Base-by-base conservation (phyloP, 106 monocot genomes). In the Triglochin maritima region DNA sequence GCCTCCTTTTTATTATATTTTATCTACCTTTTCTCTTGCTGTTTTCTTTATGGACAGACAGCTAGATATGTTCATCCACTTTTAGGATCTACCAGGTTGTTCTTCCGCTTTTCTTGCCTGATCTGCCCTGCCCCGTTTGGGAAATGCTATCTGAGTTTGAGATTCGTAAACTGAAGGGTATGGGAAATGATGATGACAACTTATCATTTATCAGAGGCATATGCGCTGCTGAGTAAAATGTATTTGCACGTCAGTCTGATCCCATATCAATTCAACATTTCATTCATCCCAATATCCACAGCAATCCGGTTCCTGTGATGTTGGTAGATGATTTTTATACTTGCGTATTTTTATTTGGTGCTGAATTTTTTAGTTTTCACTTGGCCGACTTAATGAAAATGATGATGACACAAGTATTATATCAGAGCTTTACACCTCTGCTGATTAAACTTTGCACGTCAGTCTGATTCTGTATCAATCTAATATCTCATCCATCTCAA, bases 371-470 rank as follows among this genome's bases (percentile, higher is more conserved):
- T 29, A 29, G 29, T 29, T 29, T 29, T 29, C 29, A 29, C 1
- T 29, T 29, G 29, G 29, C 29, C 29, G 29, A 29, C 29, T 29
- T 29, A 29, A 29, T 61, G 60, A 44, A 60, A 42, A 60, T 60
- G 60, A 60, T 60, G 60, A 60, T 43, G 60, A 61, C 44, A 61
- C 12, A 61, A 42, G 10, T 17, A 61, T 42, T 29, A 17, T 15
- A 42, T 61, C 60, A 61, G 44, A 61, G 60, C 10, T 42, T 61
- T 15, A 42, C 4, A 42, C 7, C 60, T 10, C 3, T 61, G 60
- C 41, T 61, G 60, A 61, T 15, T 61, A 11, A 61, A 4, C 14
- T 64, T 64, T 64, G 47, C 64, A 64, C 64, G 64, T 64, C 64
- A 64, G 64, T 64, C 64, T 64, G 64, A 64, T 64, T 64, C 64